Percentiles rank a stretch among this genome's conserved stretches.
Conservation (phyloP, 441 rosid species). For the Bocquillonia castaneifolia region DNA sequence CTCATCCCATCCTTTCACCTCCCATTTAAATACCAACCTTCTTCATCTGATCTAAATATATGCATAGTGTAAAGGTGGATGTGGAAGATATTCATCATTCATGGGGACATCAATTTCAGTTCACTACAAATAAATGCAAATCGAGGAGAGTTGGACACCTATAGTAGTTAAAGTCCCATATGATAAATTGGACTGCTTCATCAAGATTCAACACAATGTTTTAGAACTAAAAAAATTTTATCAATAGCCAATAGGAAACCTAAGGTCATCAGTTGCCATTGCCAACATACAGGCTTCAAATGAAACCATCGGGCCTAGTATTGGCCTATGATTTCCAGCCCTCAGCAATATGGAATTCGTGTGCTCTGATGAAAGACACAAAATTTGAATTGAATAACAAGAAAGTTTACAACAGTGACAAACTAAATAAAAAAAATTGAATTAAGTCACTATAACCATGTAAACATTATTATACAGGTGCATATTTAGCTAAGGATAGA, state of each 20-base stretch:
- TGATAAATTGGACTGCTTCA: not conserved
- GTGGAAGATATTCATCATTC: not conserved
- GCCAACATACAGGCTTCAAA: not conserved
- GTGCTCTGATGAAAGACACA: not conserved
- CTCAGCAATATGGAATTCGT: not conserved
- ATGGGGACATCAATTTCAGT: not conserved
- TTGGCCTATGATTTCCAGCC: not conserved
- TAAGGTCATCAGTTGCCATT: not conserved
- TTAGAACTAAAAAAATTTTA: not conserved
- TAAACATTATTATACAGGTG: not conserved
- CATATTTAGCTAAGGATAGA: too few relatives aligned
- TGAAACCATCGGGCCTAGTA: not conserved
- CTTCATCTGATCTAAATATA: too few relatives aligned
- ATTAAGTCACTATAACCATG: conserved; percentile 2
- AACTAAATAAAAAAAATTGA: too few relatives aligned
- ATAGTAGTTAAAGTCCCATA: not conserved
- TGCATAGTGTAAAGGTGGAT: too few relatives aligned
- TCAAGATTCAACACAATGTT: not conserved
- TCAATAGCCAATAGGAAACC: not conserved
- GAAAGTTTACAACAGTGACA: not conserved
- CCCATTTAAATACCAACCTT: too few relatives aligned
- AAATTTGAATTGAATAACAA: too few relatives aligned
- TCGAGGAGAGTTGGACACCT: not conserved
- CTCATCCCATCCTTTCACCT: too few relatives aligned
- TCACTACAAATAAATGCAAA: not conserved